A percentile compares a stretch with the other conserved stretches of the same genome.
phyloP scores from a whole-genome alignment of 164 flowering plant genomes.

The Vitis rupestris region DNA sequence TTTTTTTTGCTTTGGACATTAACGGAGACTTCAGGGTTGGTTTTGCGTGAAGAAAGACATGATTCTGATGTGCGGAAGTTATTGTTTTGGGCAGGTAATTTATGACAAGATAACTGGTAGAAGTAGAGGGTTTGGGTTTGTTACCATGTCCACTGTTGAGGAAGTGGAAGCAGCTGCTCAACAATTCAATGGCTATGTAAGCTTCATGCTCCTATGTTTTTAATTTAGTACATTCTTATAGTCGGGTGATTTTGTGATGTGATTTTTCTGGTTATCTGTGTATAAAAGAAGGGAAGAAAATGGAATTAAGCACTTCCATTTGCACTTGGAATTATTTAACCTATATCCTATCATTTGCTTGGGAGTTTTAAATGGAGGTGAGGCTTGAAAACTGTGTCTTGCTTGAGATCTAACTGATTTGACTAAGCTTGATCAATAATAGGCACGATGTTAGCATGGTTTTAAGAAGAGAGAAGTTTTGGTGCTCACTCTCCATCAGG shows the following conservation, averaged over 20 bases:
- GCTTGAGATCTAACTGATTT: neutral
- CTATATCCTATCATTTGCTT: too few relatives aligned
- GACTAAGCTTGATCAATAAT: neutral
- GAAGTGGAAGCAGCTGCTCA: constrained; percentile 85
- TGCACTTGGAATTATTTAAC: too few relatives aligned
- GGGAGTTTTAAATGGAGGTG: neutral
- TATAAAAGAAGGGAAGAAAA: too few relatives aligned
- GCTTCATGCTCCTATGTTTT: constrained; percentile 10
- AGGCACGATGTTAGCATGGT: neutral
- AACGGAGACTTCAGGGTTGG: neutral
- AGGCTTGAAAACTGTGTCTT: neutral
- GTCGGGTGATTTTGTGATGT: neutral
- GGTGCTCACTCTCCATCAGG: neutral
- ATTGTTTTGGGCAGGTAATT: constrained; percentile 63
- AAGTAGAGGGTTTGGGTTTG: constrained; percentile 97
- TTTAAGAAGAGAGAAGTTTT: neutral
- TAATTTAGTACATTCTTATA: neutral
- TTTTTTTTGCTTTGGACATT: neutral
- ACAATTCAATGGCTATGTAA: constrained; percentile 92
- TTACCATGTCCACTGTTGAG: constrained; percentile 76
- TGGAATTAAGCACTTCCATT: too few relatives aligned
- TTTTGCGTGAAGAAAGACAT: too few relatives aligned
- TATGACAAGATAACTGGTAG: constrained; percentile 86
- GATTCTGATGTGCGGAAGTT: neutral
- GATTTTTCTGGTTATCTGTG: too few relatives aligned